Base-by-base conservation (phyloP, 108 stramenopile species). In the Cyclotella cryptica region DNA sequence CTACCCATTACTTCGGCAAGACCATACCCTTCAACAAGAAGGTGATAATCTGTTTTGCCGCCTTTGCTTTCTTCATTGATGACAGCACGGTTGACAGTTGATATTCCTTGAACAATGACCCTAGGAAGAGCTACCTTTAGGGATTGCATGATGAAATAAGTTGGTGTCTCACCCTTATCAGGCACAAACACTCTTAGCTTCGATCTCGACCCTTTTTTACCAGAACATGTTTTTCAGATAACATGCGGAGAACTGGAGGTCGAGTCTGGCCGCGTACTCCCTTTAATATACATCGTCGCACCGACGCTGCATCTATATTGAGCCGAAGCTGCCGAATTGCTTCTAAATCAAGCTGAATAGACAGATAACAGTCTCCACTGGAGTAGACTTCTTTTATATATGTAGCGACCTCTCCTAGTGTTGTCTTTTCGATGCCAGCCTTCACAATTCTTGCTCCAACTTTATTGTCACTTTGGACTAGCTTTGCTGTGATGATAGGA, bases 11-110 rank as follows among this genome's bases (percentile, higher is more conserved):
- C 99, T 62, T 97, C 96, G 19, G 90, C 85, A 24, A 99, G 85
- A 13, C 98, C 98, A 69, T 97, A 97, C 24, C 99, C 99, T 82
- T 99, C 99, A 24, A 99, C 97, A 28, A 98, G 85, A 40, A 99
- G 79, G 63, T 98, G 91, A 81, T 97, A 99, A 42, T 87, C 72
- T 21, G 80, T 84, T 22, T 85, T 83, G 11, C 88, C 90, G 28
- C 80, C 84, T 51, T 91, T 88, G 45, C 90, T 88, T 62, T 92
- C 96, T 81, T 97, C 94, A 77, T 98, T 97, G 79, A 99, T 98
- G 41, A 99, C 98, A 35, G 99, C 99, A 12, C 99, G 92, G 62
- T 88, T 88, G 0, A 99, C 93, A 17, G 97, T 88, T 29, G 97
- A 85, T 47, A 98, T 97, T 14, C 99, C 99, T 78, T 96, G 92